phyloP scores from a whole-genome alignment of 352 stramenopile genomes.

The Pythium brachiatum region DNA sequence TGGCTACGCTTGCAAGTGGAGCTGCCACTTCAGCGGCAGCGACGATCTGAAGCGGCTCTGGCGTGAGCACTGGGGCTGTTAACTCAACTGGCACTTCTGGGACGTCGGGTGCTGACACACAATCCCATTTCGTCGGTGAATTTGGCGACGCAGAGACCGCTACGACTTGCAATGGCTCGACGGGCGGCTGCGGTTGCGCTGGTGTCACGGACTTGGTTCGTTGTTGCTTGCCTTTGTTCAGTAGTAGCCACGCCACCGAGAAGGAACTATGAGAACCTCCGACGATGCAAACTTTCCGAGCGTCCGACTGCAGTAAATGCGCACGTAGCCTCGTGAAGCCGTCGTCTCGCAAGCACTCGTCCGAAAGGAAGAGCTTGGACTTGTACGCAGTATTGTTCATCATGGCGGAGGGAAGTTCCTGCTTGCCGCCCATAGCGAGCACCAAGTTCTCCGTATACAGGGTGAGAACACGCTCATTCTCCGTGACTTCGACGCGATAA shows the following conservation, averaged over 20 bases:
- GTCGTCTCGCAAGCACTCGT: conserved; percentile 60
- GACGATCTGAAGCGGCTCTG: neutral
- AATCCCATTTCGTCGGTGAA: neutral
- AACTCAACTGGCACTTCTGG: neutral
- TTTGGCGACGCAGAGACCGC: neutral
- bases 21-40: neutral
- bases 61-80: neutral
- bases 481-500: conserved; percentile 44
- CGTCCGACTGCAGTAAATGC: conserved; percentile 39
- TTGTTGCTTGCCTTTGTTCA: conserved; percentile 50
- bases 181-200: neutral
- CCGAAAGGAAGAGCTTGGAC: conserved; percentile 64
- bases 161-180: neutral
- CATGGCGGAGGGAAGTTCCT: conserved; percentile 38
- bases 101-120: neutral
- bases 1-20: neutral
- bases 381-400: conserved; percentile 33
- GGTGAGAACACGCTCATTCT: conserved; percentile 30
- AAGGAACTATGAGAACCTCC: conserved; percentile 87
- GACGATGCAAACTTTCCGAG: conserved; percentile 73
- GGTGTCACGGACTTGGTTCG: conserved; percentile 7
- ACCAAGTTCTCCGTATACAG: conserved; percentile 63
- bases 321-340: conserved; percentile 53
- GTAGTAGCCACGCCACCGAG: conserved; percentile 73
- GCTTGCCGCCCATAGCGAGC: conserved; percentile 62